Percentiles rank a stretch among this genome's conserved stretches.
Evolutionary conservation across 2,329 filamentous ascomycete genomes (phyloP).

Genomic region (Penicillium sp.): DNA sequence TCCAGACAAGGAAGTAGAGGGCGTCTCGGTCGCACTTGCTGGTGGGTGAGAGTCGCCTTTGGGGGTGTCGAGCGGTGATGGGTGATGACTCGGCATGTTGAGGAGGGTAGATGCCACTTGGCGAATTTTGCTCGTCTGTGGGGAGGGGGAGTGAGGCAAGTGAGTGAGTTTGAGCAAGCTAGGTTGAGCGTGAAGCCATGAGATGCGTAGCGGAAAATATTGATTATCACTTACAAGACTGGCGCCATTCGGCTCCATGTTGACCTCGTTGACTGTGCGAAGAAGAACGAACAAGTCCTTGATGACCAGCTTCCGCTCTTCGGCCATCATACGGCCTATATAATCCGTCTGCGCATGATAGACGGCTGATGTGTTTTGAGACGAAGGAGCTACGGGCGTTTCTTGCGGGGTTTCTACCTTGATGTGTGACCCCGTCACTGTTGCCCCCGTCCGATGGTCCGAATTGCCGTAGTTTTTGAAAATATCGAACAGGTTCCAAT

Average conservation of each 20-base stretch:
- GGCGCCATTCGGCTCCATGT: constrained; percentile 68
- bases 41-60: constrained; percentile 21
- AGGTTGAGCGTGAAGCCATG: not conserved
- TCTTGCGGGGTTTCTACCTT: constrained; percentile 16
- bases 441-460: constrained; percentile 11
- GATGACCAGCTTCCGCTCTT: constrained; percentile 75
- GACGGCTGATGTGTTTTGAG: constrained; percentile 23
- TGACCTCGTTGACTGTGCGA: constrained; percentile 71
- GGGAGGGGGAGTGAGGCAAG: not conserved
- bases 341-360: constrained; percentile 40
- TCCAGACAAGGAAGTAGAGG: constrained; percentile 11
- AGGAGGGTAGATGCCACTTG: constrained; percentile 76
- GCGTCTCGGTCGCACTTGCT: constrained; percentile 61
- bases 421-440: constrained; percentile 7
- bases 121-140: constrained; percentile 71
- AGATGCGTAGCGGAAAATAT: not conserved
- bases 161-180: not conserved
- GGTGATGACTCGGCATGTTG: constrained; percentile 52
- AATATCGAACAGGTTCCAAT: constrained; percentile 68
- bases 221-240: constrained; percentile 51
- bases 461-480: constrained; percentile 36
- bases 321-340: constrained; percentile 60
- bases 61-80: constrained; percentile 17
- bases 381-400: not conserved
- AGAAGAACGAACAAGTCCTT: constrained; percentile 71